Evolutionary conservation across 2,329 filamentous ascomycete genomes (phyloP).

Genomic region (Paracorniculantispora psalliotae): DNA sequence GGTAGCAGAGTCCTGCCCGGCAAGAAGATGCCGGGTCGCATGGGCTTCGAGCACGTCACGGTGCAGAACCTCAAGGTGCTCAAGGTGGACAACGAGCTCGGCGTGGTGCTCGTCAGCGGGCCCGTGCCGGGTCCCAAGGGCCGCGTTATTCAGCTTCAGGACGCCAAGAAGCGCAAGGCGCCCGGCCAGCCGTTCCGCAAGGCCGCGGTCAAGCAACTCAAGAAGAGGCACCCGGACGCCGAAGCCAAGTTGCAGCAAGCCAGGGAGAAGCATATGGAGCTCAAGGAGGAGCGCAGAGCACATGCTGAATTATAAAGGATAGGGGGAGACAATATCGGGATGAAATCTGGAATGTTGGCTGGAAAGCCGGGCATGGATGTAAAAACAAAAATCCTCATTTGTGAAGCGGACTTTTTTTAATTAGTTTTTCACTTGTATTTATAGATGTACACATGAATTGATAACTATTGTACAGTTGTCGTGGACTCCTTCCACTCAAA

Average conservation of each 20-base stretch:
- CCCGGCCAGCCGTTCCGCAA: constrained; percentile 46
- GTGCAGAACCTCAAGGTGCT: constrained; percentile 88
- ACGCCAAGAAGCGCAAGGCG: constrained; percentile 78
- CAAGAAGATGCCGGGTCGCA: constrained; percentile 96
- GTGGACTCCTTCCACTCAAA: not conserved
- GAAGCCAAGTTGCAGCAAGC: constrained; percentile 44
- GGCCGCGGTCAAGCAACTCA: constrained; percentile 37
- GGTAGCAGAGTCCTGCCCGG: constrained; percentile 90
- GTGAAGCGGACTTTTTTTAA: constrained; percentile 19
- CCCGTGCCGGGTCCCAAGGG: constrained; percentile 85
- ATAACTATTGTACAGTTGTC: constrained; percentile 18
- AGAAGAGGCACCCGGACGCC: constrained; percentile 44
- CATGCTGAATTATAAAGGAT: constrained; percentile 28
- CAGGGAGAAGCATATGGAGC: constrained; percentile 45
- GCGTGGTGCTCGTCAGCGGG: constrained; percentile 83
- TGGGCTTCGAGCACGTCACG: constrained; percentile 86
- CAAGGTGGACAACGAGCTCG: constrained; percentile 80
- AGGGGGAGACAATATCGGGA: not conserved
- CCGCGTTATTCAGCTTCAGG: constrained; percentile 76
- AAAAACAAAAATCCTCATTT: constrained; percentile 10
- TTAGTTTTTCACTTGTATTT: constrained; percentile 27
- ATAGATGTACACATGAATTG: constrained; percentile 28
- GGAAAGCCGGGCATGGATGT: constrained; percentile 1
- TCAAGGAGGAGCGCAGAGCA: constrained; percentile 46
- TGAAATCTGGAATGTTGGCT: not conserved